Conservation (phyloP, 2,329 filamentous ascomycete species). For the Aspergillus japonicus region DNA sequence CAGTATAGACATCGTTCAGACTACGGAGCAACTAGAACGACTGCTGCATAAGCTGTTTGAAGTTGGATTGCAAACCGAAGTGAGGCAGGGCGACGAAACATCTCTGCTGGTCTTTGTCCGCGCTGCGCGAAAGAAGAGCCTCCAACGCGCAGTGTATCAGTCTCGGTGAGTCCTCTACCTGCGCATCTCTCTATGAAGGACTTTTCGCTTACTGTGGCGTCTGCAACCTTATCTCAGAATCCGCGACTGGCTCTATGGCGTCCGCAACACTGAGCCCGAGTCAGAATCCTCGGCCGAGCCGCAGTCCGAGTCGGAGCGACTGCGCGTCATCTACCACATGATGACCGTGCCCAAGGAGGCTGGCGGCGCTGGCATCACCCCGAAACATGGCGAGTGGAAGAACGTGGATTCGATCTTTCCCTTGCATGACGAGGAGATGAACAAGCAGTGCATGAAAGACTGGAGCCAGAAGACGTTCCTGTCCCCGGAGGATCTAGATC, state of each 20-base stretch:
- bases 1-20: conserved; percentile 62
- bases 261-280: conserved; percentile 74
- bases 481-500: conserved; percentile 65
- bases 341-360: conserved; percentile 72
- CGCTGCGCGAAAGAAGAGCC: conserved; percentile 67
- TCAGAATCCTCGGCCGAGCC: conserved; percentile 72
- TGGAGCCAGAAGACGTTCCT: conserved; percentile 59
- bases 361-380: conserved; percentile 76
- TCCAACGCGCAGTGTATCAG: conserved; percentile 80
- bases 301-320: conserved; percentile 81
- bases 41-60: conserved; percentile 72
- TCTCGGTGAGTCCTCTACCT: conserved; percentile 55
- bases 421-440: conserved; percentile 74
- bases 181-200: neutral
- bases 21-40: conserved; percentile 73
- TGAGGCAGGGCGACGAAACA: conserved; percentile 72
- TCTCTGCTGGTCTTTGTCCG: conserved; percentile 83
- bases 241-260: conserved; percentile 92
- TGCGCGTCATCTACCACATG: conserved; percentile 82
- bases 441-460: conserved; percentile 72
- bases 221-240: conserved; percentile 55
- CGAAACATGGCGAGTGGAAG: conserved; percentile 68
- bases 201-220: neutral
- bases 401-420: conserved; percentile 74
- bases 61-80: conserved; percentile 82